A percentile compares a stretch with the other conserved stretches of the same genome.
Conservation (phyloP, 441 rosid species). For the Gossypium davidsonii region DNA sequence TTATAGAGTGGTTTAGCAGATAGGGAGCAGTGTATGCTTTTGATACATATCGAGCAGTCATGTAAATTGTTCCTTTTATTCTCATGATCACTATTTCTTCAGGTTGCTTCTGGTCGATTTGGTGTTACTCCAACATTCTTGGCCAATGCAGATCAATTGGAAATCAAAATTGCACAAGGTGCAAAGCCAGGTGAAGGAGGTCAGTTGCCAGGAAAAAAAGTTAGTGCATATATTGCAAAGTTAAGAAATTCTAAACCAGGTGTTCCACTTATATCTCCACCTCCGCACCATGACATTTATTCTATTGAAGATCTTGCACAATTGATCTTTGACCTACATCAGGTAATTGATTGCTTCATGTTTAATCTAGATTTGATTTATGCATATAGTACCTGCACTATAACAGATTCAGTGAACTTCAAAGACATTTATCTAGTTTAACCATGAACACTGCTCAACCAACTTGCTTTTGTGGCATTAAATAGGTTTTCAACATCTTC, state of each 20-base stretch:
- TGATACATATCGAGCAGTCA: not conserved
- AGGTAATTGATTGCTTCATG: constrained; percentile 45
- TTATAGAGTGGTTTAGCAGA: not conserved
- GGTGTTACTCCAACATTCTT: constrained; percentile 98
- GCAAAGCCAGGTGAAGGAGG: constrained; percentile 99
- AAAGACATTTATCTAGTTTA: not conserved
- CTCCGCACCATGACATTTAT: constrained; percentile 96
- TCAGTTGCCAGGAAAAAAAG: constrained; percentile 97
- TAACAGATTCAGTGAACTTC: not conserved
- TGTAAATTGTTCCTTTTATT: not conserved
- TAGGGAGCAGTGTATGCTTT: not conserved
- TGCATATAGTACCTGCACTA: not conserved
- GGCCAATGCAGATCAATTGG: constrained; percentile 92
- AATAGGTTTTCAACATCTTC: not conserved
- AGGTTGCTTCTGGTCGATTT: constrained; percentile 99
- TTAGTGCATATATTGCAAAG: constrained; percentile 96
- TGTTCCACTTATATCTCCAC: constrained; percentile 98
- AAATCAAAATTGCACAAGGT: constrained; percentile 98
- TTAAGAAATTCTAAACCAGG: constrained; percentile 96
- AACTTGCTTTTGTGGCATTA: constrained; percentile 6
- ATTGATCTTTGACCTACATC: constrained; percentile 93
- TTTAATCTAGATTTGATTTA: constrained; percentile 1
- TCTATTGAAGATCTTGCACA: constrained; percentile 99
- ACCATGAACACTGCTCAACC: not conserved
- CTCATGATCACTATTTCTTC: constrained; percentile 21